phyloP scores from a whole-genome alignment of 1,139 yeast species.

The Kodamaea alishanica region DNA sequence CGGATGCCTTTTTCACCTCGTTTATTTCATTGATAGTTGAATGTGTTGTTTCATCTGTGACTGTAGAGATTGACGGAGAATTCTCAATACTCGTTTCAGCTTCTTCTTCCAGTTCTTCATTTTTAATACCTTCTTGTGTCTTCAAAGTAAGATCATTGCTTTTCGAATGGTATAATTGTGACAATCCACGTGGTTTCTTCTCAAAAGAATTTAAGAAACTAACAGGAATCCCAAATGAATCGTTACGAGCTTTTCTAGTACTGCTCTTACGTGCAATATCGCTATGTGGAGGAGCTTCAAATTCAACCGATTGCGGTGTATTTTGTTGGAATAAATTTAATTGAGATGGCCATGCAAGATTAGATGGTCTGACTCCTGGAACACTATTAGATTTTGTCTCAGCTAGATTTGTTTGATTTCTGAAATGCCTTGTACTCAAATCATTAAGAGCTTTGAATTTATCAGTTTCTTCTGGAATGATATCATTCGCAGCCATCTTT shows the following conservation, averaged over 20 bases:
- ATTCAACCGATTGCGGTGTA: slow-evolving; percentile 31
- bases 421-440: background rate
- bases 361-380: background rate
- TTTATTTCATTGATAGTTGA: background rate
- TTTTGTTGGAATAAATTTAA: slow-evolving; percentile 44
- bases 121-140: slow-evolving; percentile 1
- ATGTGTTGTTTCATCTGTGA: slow-evolving; percentile 2
- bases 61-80: slow-evolving; percentile 1
- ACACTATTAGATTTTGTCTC: background rate
- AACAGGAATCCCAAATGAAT: slow-evolving; percentile 27
- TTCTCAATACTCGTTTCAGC: background rate
- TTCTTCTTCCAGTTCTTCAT: slow-evolving; percentile 1
- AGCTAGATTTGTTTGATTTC: background rate
- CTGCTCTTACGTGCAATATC: slow-evolving; percentile 37
- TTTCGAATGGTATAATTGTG: slow-evolving; percentile 10
- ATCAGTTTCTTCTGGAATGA: background rate
- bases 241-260: slow-evolving; percentile 32
- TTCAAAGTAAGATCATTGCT: slow-evolving; percentile 1
- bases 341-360: slow-evolving; percentile 50
- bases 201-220: slow-evolving; percentile 13
- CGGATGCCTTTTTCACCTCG: background rate
- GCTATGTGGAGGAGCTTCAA: slow-evolving; percentile 26
- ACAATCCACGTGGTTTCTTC: slow-evolving; percentile 10
- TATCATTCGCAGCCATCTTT: background rate
- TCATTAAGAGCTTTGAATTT: background rate